Evolutionary conservation across 2,329 filamentous ascomycete genomes (phyloP).

Genomic region (Colletotrichum ledebouriae): DNA sequence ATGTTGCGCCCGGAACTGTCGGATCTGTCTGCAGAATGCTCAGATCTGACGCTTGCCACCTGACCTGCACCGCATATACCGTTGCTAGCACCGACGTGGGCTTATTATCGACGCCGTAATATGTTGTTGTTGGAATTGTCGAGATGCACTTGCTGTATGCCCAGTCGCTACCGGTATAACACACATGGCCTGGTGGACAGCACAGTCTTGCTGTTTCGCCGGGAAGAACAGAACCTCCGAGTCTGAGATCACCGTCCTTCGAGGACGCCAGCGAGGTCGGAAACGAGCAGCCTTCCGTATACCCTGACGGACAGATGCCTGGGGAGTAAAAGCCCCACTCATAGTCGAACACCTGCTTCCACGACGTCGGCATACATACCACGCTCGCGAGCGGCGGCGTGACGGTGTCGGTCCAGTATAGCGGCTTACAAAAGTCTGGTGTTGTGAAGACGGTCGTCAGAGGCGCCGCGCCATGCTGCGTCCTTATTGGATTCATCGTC

Average conservation of each 20-base stretch:
- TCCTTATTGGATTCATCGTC: slow-evolving; percentile 28
- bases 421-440: slow-evolving; percentile 31
- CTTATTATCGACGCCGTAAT: slow-evolving; percentile 15
- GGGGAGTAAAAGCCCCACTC: slow-evolving; percentile 43
- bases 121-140: slow-evolving; percentile 39
- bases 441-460: slow-evolving; percentile 41
- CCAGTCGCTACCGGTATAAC: slow-evolving; percentile 26
- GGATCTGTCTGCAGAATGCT: slow-evolving; percentile 43
- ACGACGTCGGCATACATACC: slow-evolving; percentile 39
- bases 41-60: slow-evolving; percentile 44
- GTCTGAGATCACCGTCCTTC: slow-evolving; percentile 10
- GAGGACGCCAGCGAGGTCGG: slow-evolving; percentile 22
- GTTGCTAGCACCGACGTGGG: slow-evolving; percentile 27
- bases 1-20: slow-evolving; percentile 42
- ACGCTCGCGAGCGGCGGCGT: slow-evolving; percentile 38
- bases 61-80: slow-evolving; percentile 44
- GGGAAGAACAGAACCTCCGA: slow-evolving; percentile 23
- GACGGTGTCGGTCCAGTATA: slow-evolving; percentile 36
- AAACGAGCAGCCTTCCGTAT: slow-evolving; percentile 39
- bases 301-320: slow-evolving; percentile 41
- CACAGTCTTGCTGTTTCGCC: slow-evolving; percentile 36
- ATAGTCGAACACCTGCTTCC: slow-evolving; percentile 39
- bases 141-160: slow-evolving; percentile 40
- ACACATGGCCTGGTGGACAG: slow-evolving; percentile 33
- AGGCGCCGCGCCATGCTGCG: slow-evolving; percentile 34